Evolutionary conservation across 805 yeast species (phyloP).

Genomic region (Schwanniomyces pseudopolymorphus): DNA sequence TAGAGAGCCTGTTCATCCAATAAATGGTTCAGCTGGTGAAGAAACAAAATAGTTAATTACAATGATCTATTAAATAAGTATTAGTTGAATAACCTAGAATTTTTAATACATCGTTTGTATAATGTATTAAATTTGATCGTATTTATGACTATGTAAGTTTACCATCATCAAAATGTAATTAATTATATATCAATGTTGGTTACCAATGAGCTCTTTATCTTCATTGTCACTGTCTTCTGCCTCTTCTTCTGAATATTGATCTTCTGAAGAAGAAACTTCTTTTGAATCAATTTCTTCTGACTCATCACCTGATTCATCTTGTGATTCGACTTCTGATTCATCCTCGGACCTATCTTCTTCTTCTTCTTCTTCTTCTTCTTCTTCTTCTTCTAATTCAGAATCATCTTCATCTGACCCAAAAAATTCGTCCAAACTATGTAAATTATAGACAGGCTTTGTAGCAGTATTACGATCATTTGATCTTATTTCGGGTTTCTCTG

Average conservation of each 20-base stretch:
- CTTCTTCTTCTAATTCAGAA: conserved; percentile 16
- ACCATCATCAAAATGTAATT: not conserved
- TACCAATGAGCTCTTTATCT: not conserved
- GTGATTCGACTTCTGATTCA: conserved; percentile 9
- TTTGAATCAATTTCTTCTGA: too few species aligned
- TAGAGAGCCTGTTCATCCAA: conserved; percentile 23
- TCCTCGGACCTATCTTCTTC: conserved; percentile 10
- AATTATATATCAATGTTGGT: too few species aligned
- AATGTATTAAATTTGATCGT: not conserved
- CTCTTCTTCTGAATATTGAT: conserved; percentile 2
- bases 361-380: conserved; percentile 7
- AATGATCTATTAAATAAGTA: not conserved
- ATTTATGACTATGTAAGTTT: too few species aligned
- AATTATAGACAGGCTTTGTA: conserved; percentile 43
- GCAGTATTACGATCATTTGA: conserved; percentile 2
- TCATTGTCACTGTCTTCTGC: not conserved
- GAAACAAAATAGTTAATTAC: conserved; percentile 2
- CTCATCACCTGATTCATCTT: conserved; percentile 10
- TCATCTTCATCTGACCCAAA: conserved; percentile 45
- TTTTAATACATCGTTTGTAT: too few species aligned
- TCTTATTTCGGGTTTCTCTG: conserved; percentile 12
- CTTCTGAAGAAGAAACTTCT: too few species aligned
- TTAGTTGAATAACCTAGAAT: not conserved
- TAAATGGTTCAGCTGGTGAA: conserved; percentile 4
- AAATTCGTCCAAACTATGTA: conserved; percentile 87